These are phyloP conservation scores for Calcarisporium arbuscula DNA, from an alignment of 2,329 filamentous ascomycete genomes.

Conservation along the genomic window DNA sequence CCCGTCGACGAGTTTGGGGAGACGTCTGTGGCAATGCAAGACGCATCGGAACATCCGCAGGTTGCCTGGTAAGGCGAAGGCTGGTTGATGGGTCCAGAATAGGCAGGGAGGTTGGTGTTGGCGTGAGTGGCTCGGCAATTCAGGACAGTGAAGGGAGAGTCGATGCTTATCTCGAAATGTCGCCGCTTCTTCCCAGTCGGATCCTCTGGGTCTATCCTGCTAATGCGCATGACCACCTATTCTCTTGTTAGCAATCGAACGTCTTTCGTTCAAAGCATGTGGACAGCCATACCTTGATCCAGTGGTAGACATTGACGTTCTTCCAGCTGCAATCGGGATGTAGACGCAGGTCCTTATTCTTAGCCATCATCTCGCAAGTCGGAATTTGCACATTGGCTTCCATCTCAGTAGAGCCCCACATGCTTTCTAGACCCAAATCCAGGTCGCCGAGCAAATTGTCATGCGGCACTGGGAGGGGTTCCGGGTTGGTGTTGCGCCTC, in stretches of 20 bases:
- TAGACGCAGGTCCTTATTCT: conserved; percentile 57
- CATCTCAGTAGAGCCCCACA: conserved; percentile 84
- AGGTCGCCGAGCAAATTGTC: conserved; percentile 78
- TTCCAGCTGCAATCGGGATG: conserved; percentile 92
- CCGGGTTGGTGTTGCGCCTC: conserved; percentile 29
- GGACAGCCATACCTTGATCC: conserved; percentile 71
- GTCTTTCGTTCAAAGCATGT: not conserved
- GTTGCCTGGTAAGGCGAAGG: conserved; percentile 37
- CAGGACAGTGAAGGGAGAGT: conserved; percentile 89
- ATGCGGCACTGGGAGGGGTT: conserved; percentile 42
- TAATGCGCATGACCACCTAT: conserved; percentile 87
- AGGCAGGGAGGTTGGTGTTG: conserved; percentile 80
- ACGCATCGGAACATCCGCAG: conserved; percentile 49
- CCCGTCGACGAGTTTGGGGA: conserved; percentile 60
- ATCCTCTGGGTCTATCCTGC: conserved; percentile 72
- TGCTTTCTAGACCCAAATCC: conserved; percentile 61
- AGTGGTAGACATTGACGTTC: conserved; percentile 90
- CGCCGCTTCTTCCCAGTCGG: conserved; percentile 65
- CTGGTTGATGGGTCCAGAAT: conserved; percentile 50
- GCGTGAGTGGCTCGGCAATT: conserved; percentile 90
- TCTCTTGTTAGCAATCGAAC: conserved; percentile 7
- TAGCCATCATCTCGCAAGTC: conserved; percentile 79
- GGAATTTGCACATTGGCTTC: conserved; percentile 91
- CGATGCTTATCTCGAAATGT: conserved; percentile 94
- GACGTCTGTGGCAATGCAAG: conserved; percentile 49